Evolutionary conservation across 805 yeast genomes (phyloP), one percentile per base, ranked within the genome.

Genomic region (Candida maris): DNA sequence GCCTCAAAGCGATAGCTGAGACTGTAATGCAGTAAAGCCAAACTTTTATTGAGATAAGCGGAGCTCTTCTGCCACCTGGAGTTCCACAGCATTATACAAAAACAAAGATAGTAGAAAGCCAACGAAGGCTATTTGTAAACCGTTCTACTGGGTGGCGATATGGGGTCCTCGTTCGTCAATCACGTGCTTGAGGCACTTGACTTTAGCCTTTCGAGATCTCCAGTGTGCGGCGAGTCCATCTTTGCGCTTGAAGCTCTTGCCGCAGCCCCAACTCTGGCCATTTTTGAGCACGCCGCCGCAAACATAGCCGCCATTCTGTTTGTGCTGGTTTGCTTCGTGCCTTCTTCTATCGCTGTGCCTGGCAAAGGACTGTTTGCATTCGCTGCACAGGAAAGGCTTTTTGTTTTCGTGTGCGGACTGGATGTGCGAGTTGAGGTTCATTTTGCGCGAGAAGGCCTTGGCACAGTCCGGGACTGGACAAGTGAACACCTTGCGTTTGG

Each of bases 171-270:
- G 35, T 21, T 33, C 30, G 24, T 17, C 15, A 10, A 26, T 44
- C 21, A 37, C 42, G 23, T 39, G 40, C 30, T 51, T 47, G 10
- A 61, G 50, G 39, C 65, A 61, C 40, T 55, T 58, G 41, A 47
- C 54, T 21, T 49, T 54, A 8, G 65, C 64, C 49, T 59, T 61
- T 16, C 56, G 53, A 6, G 60, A 52, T 35, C 55, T 54, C 65
- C 65, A 61, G 34, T 61, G 65, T 1, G 65, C 64, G n/a, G 57
- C 41, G 18, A 61, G 44, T 1, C 65, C 65, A 36, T 61, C 65
- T 34, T 59, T 60, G 13, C 65, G 41, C 35, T 57, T 58, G 33
- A 61, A 61, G n/a, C 38, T 39, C 41, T 58, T 61, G 17, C 62
- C 61, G 37, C 65, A 61, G 4, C 65, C 65, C 65, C 65, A 61